These are phyloP conservation scores for Melampsora larici-populina DNA, from an alignment of 1,284 basidiomycete genomes.

Conservation along the genomic window DNA sequence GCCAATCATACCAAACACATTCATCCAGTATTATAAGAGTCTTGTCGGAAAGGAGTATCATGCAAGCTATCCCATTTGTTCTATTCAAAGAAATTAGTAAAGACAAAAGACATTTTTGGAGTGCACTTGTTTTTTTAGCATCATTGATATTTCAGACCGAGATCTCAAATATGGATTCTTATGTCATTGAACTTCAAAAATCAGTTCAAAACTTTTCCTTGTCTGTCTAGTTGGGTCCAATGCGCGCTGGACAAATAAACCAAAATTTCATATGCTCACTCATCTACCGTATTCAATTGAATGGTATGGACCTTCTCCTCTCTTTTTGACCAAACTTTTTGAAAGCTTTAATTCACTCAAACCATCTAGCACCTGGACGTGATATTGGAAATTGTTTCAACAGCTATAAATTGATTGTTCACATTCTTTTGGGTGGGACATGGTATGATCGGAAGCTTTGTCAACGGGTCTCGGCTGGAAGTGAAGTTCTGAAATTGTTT, in stretches of 20 bases:
- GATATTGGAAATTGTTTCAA: background rate
- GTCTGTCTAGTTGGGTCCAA: background rate
- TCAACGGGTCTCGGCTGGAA: too few relatives aligned
- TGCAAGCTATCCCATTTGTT: conserved; percentile 56
- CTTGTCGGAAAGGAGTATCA: conserved; percentile 55
- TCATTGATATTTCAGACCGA: conserved; percentile 52
- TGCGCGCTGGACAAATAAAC: conserved; percentile 50
- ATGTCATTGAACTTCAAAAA: too few relatives aligned
- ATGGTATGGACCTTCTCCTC: background rate
- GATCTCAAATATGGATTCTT: too few relatives aligned
- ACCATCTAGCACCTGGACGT: background rate
- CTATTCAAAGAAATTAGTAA: conserved; percentile 51
- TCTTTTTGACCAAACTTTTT: background rate
- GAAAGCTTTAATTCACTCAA: conserved; percentile 16
- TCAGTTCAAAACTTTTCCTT: background rate
- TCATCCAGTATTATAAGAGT: conserved; percentile 52
- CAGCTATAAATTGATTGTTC: background rate
- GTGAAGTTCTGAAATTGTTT: background rate
- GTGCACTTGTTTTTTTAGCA: conserved; percentile 51
- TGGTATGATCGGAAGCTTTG: too few relatives aligned
- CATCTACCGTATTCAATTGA: too few relatives aligned
- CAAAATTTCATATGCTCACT: conserved; percentile 9
- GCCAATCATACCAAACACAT: conserved; percentile 48
- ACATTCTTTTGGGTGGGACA: background rate
- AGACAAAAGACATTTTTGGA: conserved; percentile 51